Evolutionary conservation across 2,329 filamentous ascomycete species (phyloP), one percentile per base, ranked within the genome.

Genomic region (Pestalotiopsis sp.): DNA sequence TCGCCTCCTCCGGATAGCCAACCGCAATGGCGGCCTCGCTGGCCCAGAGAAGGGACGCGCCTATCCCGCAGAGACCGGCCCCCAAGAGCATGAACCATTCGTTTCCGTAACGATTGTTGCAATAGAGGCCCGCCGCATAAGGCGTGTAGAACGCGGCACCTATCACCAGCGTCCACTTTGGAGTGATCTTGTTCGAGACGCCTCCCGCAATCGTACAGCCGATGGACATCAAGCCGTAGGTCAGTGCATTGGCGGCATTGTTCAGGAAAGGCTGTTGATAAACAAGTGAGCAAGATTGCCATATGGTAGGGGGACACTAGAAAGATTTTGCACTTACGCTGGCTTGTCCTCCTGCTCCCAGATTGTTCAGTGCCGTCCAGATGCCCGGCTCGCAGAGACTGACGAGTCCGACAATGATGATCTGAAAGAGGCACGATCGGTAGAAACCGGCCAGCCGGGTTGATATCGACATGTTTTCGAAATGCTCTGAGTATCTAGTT

Each of bases 341-440:
- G 7, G 61, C 61, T 64, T 64, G 61, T 25, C 61, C 61, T 31
- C 61, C 61, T 5, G 61, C 61, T 52, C 61, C 61, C 11, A 64
- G 39, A 38, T 64, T 64, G 11, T 64, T 64, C 5, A 64, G 20
- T 1, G 61, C 61, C 3, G 61, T 64, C 61, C 61, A 64, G 14
- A 64, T 64, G 20, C 61, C 61, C n/a, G 61, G 61, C 36, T 64
- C 61, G 17, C 61, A 64, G 25, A 64, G 61, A 39, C 61, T 64
- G 38, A 64, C 61, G 20, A 64, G 39, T 20, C 61, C 61, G 7
- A 64, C 61, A 9, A 64, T 64, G 12, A 64, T 64, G 11, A 64
- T 52, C 38, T 64, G 61, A 23, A 64, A 64, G 11, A 64, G 61
- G 25, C 61, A 64, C 27, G 61, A 64, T 25, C 61, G 61, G 11